Conservation (phyloP, 148 eudicot genomes). For the Pharnaceum exiguum region DNA sequence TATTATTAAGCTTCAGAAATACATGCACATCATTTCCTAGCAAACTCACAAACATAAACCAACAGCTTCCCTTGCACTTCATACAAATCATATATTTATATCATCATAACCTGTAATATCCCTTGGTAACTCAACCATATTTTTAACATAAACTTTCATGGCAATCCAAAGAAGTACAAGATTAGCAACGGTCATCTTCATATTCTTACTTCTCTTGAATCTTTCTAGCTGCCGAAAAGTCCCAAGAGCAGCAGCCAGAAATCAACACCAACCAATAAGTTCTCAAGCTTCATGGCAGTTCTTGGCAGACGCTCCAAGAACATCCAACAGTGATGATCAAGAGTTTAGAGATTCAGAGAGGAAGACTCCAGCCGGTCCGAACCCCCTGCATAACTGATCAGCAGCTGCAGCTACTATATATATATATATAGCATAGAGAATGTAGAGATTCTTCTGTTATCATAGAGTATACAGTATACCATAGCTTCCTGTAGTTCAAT, state of each 20-base stretch:
- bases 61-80: slow-evolving; percentile 2
- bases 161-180: slow-evolving; percentile 19
- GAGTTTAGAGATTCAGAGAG: slow-evolving; percentile 35
- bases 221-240: slow-evolving; percentile 29
- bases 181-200: slow-evolving; percentile 26
- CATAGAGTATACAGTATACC: background rate
- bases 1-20: slow-evolving; percentile 14
- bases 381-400: slow-evolving; percentile 75
- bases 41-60: slow-evolving; percentile 5
- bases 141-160: slow-evolving; percentile 23
- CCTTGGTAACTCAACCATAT: background rate
- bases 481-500: slow-evolving; percentile 10
- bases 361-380: slow-evolving; percentile 57
- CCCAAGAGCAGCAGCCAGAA: slow-evolving; percentile 1
- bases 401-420: slow-evolving; percentile 8
- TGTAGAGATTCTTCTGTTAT: background rate
- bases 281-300: slow-evolving; percentile 24
- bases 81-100: background rate
- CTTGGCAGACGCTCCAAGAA: slow-evolving; percentile 23
- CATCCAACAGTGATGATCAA: slow-evolving; percentile 14
- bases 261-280: slow-evolving; percentile 1
- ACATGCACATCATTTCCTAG: background rate
- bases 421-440: background rate
- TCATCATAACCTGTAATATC: background rate
- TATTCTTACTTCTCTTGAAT: slow-evolving; percentile 29